A percentile compares a stretch with the other conserved stretches of the same genome.
Evolutionary conservation across 2,329 filamentous ascomycete species (phyloP).

Genomic region (Aspergillus sp.): DNA sequence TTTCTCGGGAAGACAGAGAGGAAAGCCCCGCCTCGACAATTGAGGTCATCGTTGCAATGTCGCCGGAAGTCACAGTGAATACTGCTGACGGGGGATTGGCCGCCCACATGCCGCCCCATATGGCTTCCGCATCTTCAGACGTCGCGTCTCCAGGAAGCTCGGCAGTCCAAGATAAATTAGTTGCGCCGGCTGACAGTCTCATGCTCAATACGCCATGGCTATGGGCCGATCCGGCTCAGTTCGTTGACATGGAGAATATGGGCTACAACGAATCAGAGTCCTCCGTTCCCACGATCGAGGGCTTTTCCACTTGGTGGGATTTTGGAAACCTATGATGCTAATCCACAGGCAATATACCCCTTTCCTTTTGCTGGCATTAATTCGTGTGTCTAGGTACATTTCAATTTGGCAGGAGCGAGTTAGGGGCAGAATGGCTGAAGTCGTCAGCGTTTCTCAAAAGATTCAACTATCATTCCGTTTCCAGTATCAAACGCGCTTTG

Average conservation of each 20-base stretch:
- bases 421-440: no score
- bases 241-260: constrained; percentile 23
- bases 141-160: constrained; percentile 6
- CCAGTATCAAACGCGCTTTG: no score
- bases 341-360: no score
- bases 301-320: constrained; percentile 28
- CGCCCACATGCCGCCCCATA: constrained; percentile 31
- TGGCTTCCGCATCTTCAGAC: constrained; percentile 9
- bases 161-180: constrained; percentile 14
- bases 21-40: constrained; percentile 31
- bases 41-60: constrained; percentile 44
- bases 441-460: no score
- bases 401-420: no score
- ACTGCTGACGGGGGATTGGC: constrained; percentile 44
- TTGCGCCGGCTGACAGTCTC: constrained; percentile 24
- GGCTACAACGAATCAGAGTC: constrained; percentile 20
- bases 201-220: constrained; percentile 29
- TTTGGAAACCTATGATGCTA: constrained; percentile 27
- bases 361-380: no score
- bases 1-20: constrained; percentile 22
- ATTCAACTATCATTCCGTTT: no score
- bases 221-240: constrained; percentile 24
- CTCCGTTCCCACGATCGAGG: constrained; percentile 20
- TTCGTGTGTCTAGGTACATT: no score
- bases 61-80: constrained; percentile 44